Percentiles rank a stretch among this genome's conserved stretches.
phyloP scores from a whole-genome alignment of 2,329 filamentous ascomycete species.

The Colletotrichum sojae region DNA sequence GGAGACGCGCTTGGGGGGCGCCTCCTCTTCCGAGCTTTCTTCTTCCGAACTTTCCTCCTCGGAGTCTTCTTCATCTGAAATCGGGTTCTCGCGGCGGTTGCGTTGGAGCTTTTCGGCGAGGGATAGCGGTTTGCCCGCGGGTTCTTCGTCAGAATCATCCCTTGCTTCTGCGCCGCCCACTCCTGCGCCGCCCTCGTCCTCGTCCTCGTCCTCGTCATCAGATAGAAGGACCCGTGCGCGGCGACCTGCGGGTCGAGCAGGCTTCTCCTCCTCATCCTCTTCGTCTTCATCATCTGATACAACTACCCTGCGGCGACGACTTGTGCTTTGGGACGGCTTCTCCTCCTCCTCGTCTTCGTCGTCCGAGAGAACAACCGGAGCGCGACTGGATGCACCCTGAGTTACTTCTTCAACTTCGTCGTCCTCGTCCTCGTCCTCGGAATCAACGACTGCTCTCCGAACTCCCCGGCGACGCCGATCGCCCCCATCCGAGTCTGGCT shows the following conservation, averaged over 20 bases:
- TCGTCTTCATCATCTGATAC: slow-evolving; percentile 45
- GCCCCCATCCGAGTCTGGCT: slow-evolving; percentile 41
- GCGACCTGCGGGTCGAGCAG: slow-evolving; percentile 1
- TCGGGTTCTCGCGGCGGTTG: slow-evolving; percentile 29
- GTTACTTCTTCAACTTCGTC: neutral
- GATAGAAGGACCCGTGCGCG: slow-evolving; percentile 25
- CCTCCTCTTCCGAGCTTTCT: slow-evolving; percentile 34
- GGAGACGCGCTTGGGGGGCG: slow-evolving; percentile 39
- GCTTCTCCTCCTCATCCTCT: slow-evolving; percentile 8
- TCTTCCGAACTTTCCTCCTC: slow-evolving; percentile 32
- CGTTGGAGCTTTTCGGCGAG: slow-evolving; percentile 28
- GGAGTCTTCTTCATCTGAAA: slow-evolving; percentile 27
- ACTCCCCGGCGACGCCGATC: slow-evolving; percentile 23
- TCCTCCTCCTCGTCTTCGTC: slow-evolving; percentile 39
- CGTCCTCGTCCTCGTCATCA: slow-evolving; percentile 33
- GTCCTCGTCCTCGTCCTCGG: slow-evolving; percentile 11
- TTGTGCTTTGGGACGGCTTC: slow-evolving; percentile 7
- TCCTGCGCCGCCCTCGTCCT: slow-evolving; percentile 32
- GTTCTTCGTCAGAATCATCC: slow-evolving; percentile 8
- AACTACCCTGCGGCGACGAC: slow-evolving; percentile 41
- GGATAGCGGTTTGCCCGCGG: slow-evolving; percentile 1
- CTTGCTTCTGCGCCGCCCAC: slow-evolving; percentile 1
- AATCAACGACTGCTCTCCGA: slow-evolving; percentile 47
- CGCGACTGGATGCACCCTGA: neutral
- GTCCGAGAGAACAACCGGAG: slow-evolving; percentile 42